Percentiles rank a stretch among this genome's conserved stretches.
These are phyloP conservation scores for Paxillus rubicundulus DNA, from an alignment of 768 basidiomycete species.

Conservation along the genomic window DNA sequence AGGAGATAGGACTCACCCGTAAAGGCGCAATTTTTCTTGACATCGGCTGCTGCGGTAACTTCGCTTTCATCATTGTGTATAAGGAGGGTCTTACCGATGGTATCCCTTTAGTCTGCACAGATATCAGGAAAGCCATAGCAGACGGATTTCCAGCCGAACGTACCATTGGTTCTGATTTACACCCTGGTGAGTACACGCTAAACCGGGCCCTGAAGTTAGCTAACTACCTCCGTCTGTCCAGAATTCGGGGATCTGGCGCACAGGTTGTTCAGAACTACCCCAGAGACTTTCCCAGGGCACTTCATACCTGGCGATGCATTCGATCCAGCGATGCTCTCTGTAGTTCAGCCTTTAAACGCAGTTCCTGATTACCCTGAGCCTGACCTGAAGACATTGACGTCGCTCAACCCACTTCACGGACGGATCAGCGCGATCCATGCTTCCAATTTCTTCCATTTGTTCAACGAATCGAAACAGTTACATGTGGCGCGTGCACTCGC, in stretches of 20 bases:
- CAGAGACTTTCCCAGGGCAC: conserved; percentile 46
- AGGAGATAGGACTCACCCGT: conserved; percentile 34
- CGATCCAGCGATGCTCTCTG: conserved; percentile 40
- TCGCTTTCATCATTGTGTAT: background rate
- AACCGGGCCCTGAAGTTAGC: background rate
- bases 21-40: conserved; percentile 39
- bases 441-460: conserved; percentile 41
- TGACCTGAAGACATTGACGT: conserved; percentile 31
- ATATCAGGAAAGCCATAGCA: conserved; percentile 34
- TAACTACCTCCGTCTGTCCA: background rate
- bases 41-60: conserved; percentile 40
- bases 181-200: conserved; percentile 22
- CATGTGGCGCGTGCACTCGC: conserved; percentile 15
- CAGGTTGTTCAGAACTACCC: conserved; percentile 52
- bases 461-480: conserved; percentile 17
- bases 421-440: conserved; percentile 47
- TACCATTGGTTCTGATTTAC: conserved; percentile 35
- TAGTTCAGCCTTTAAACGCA: conserved; percentile 25
- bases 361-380: conserved; percentile 21
- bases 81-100: background rate
- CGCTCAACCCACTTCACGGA: conserved; percentile 44
- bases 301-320: conserved; percentile 56
- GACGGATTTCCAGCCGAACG: conserved; percentile 39
- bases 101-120: conserved; percentile 10
- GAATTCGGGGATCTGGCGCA: conserved; percentile 60